phyloP scores from a whole-genome alignment of 2,329 filamentous ascomycete genomes.

The Aspergillus pseudonomiae region DNA sequence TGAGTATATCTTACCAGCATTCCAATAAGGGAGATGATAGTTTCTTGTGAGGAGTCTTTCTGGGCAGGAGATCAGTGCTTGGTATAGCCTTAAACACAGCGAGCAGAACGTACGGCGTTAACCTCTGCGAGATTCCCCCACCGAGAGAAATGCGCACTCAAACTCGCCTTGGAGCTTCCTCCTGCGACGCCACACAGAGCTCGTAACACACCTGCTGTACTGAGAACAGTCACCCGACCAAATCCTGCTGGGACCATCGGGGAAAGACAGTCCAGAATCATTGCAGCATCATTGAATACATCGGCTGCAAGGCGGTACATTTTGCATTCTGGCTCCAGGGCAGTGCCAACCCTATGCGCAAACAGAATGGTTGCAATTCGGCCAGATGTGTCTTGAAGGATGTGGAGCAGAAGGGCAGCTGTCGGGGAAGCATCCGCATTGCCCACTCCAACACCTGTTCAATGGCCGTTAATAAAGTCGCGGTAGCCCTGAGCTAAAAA shows the following conservation, averaged over 20 bases:
- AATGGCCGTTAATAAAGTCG: conserved; percentile 1
- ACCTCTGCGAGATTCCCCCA: conserved; percentile 88
- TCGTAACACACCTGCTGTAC: conserved; percentile 63
- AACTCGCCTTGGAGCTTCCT: conserved; percentile 83
- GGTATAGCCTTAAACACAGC: neutral
- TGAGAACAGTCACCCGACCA: conserved; percentile 59
- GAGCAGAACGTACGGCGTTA: conserved; percentile 67
- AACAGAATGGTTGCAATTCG: conserved; percentile 84
- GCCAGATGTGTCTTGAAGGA: conserved; percentile 79
- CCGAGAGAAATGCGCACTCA: conserved; percentile 89
- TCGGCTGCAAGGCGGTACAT: conserved; percentile 85
- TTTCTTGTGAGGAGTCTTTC: conserved; percentile 95
- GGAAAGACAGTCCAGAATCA: conserved; percentile 82
- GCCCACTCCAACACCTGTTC: conserved; percentile 76
- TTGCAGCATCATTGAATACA: conserved; percentile 82
- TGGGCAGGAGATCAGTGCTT: conserved; percentile 28
- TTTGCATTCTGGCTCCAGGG: conserved; percentile 89
- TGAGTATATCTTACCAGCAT: conserved; percentile 63
- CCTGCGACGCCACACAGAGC: conserved; percentile 89
- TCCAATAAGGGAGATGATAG: conserved; percentile 83
- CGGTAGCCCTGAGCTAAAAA: neutral
- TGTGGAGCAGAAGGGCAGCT: conserved; percentile 76
- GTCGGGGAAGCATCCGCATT: conserved; percentile 79
- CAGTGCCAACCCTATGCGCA: conserved; percentile 77
- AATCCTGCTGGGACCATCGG: conserved; percentile 67